Evolutionary conservation across 768 basidiomycete genomes (phyloP), one percentile per base, ranked within the genome.

Genomic region (Xerocomellus amylosporus): DNA sequence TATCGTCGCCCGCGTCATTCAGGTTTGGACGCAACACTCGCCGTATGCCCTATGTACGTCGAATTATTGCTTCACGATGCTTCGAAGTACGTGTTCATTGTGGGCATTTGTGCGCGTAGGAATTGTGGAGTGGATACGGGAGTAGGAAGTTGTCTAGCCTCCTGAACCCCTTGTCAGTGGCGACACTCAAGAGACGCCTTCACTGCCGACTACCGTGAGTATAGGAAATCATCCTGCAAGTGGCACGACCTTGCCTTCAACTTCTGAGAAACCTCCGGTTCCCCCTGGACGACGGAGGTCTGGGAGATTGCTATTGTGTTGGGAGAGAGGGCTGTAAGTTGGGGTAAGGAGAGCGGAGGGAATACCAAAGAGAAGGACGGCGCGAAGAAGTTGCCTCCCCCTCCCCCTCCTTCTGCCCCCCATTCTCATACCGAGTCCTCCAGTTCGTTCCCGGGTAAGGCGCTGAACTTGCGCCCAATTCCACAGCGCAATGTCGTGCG

Each of bases 61-160:
- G 17, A 86, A 89, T n/a, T 96, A 93, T 87, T 96, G 93, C 68
- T 76, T 96, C 13, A 74, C 80, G 7, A 82, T 93, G 8, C 76
- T 97, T n/a, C 83, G 93, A 13, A 79, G 87, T 36, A 92, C 93
- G n/a, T 95, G 93, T 69, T 87, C 86, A 5, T 74, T 96, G 14
- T 97, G 93, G 93, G 83, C 88, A 17, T 96, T 90, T 63, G 84
- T 96, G 47, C 82, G 92, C 24, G 85, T 83, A 0, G 83, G 88
- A 10, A 76, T 97, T 50, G 77, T 96, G 19, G 91, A 93, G 55
- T 87, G 86, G 60, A 75, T 96, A 6, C 96, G 94, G 94, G 88
- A 92, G 52, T 93, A 95, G 58, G 90, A 87, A 53, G 62, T 81
- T 7, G 60, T 69, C 3, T 74, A 75, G 10, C 65, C 75, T 2